These are phyloP conservation scores for Arthonia radiata DNA, from an alignment of 495 filamentous ascomycete species.

Conservation along the genomic window DNA sequence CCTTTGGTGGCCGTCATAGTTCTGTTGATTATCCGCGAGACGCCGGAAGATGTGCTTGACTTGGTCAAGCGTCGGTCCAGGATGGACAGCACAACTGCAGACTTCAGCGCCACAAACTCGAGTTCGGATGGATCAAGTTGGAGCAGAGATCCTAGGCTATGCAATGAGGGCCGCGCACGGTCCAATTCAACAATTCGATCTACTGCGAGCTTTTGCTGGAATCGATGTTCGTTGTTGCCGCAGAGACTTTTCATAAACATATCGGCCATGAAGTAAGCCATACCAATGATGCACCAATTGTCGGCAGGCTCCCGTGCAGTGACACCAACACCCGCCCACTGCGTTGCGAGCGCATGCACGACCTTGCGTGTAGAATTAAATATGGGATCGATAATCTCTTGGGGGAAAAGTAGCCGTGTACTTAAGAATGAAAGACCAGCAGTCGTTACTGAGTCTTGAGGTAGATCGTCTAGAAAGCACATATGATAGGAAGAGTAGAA, in stretches of 20 bases:
- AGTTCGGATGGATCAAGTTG: slow-evolving; percentile 57
- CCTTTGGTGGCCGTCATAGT: slow-evolving; percentile 62
- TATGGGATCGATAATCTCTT: slow-evolving; percentile 58
- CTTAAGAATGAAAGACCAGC: slow-evolving; percentile 72
- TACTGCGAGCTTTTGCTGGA: slow-evolving; percentile 62
- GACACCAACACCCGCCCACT: slow-evolving; percentile 83
- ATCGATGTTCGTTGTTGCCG: slow-evolving; percentile 84
- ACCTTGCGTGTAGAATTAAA: slow-evolving; percentile 51
- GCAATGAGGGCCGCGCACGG: slow-evolving; percentile 55
- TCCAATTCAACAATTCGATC: slow-evolving; percentile 67
- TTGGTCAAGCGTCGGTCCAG: slow-evolving; percentile 78
- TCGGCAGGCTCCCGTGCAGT: slow-evolving; percentile 58
- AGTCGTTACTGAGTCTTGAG: slow-evolving; percentile 44
- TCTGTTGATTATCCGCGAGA: slow-evolving; percentile 59
- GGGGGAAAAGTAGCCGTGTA: slow-evolving; percentile 57
- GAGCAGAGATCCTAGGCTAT: slow-evolving; percentile 51
- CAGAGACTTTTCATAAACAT: slow-evolving; percentile 69
- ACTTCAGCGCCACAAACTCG: slow-evolving; percentile 80
- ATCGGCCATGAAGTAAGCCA: slow-evolving; percentile 82
- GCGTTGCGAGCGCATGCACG: slow-evolving; percentile 63
- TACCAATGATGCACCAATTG: slow-evolving; percentile 74
- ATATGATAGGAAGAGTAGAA: slow-evolving; percentile 73
- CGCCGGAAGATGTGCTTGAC: slow-evolving; percentile 53
- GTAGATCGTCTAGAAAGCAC: slow-evolving; percentile 77
- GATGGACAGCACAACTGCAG: slow-evolving; percentile 76